phyloP scores from a whole-genome alignment of 148 eudicot genomes.

The Vaccinium vitisidaea region DNA sequence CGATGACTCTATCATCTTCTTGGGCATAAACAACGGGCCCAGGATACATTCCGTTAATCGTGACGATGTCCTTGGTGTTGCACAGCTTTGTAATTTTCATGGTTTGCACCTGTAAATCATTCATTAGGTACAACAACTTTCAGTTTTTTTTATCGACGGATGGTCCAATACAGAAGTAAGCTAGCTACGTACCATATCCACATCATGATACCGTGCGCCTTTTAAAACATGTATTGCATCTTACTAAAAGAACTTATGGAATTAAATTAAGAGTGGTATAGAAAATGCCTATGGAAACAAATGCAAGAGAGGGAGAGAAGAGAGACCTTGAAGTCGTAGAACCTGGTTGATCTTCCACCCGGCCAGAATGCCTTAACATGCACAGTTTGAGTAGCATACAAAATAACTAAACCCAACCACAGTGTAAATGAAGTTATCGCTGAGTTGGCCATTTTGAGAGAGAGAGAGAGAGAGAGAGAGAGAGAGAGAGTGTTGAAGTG shows the following conservation, averaged over 20 bases:
- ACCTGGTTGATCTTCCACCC: conserved; percentile 39
- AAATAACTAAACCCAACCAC: conserved; percentile 12
- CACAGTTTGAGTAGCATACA: background rate
- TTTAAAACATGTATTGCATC: background rate
- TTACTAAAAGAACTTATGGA: background rate
- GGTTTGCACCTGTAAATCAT: conserved; percentile 25
- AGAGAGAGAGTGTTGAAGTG: background rate
- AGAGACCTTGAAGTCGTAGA: conserved; percentile 53
- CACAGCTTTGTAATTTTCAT: conserved; percentile 50
- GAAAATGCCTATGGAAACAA: background rate
- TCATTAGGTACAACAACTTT: background rate
- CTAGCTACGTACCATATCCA: background rate
- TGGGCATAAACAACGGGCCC: conserved; percentile 61
- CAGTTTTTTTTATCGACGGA: no score
- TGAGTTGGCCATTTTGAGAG: conserved; percentile 17
- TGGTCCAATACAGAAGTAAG: no score
- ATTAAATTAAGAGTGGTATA: background rate
- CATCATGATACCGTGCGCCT: background rate
- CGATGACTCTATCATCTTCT: conserved; percentile 47
- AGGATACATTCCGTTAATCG: conserved; percentile 49
- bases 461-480: background rate
- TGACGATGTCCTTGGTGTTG: conserved; percentile 36
- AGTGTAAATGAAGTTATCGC: conserved; percentile 5
- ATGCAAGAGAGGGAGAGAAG: background rate
- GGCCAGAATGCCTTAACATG: conserved; percentile 22